Conservation (phyloP, 2,329 filamentous ascomycete genomes). For the Endoconidiophora polonica region DNA sequence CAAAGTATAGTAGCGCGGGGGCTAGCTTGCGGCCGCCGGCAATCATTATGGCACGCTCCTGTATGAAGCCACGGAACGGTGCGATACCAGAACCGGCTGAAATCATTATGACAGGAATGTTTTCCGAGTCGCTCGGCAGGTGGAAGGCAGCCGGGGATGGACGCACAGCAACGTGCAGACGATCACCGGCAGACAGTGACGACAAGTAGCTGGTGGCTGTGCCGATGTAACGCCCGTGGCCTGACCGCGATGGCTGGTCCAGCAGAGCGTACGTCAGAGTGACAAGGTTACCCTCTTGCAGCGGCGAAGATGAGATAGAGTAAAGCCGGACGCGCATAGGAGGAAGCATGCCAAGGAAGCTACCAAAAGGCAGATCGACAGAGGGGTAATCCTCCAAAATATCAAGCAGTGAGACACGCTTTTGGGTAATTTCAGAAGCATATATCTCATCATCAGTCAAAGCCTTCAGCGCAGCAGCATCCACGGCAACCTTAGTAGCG, state of each 20-base stretch:
- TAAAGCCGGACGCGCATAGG: slow-evolving; percentile 65
- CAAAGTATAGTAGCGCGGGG: slow-evolving; percentile 46
- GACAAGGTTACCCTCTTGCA: slow-evolving; percentile 37
- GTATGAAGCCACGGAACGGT: slow-evolving; percentile 46
- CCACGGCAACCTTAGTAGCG: slow-evolving; percentile 29
- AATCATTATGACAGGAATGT: slow-evolving; percentile 33
- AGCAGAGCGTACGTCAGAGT: slow-evolving; percentile 55
- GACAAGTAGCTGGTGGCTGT: slow-evolving; percentile 46
- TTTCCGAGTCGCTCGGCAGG: slow-evolving; percentile 28
- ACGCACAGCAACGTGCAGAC: slow-evolving; percentile 33
- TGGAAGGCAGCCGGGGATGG: slow-evolving; percentile 29
- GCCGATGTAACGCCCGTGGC: slow-evolving; percentile 35
- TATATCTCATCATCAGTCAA: slow-evolving; percentile 31
- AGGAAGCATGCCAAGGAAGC: slow-evolving; percentile 56
- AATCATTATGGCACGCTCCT: slow-evolving; percentile 39
- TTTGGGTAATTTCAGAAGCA: slow-evolving; percentile 31
- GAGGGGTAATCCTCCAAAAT: slow-evolving; percentile 47
- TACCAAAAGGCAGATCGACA: slow-evolving; percentile 43
- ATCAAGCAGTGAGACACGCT: slow-evolving; percentile 48
- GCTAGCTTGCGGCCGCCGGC: slow-evolving; percentile 36
- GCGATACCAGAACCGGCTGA: slow-evolving; percentile 40
- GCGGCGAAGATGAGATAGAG: slow-evolving; percentile 59
- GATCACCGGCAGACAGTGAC: slow-evolving; percentile 26
- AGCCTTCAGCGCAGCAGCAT: slow-evolving; percentile 26
- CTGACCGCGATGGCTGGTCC: slow-evolving; percentile 35